phyloP scores from a whole-genome alignment of 805 yeast species.

The Ogataea polymorpha region DNA sequence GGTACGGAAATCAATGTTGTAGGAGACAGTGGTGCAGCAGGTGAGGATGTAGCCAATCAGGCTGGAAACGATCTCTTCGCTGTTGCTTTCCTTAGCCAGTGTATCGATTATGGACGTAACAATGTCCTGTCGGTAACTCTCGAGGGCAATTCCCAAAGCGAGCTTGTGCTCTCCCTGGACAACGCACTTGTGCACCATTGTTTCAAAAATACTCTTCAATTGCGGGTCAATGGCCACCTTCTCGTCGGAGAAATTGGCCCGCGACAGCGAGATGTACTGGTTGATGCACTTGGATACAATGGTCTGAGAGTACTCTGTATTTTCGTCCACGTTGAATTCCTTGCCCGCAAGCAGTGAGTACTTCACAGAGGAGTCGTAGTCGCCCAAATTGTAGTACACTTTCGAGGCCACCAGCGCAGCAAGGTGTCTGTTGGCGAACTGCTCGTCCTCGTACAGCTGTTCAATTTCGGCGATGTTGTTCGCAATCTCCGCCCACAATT shows the following conservation, averaged over 20 bases:
- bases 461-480: slow-evolving; percentile 85
- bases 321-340: slow-evolving; percentile 69
- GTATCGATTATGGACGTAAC: slow-evolving; percentile 55
- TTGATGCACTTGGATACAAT: slow-evolving; percentile 91
- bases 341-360: slow-evolving; percentile 84
- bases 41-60: slow-evolving; percentile 73
- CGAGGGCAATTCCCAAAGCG: slow-evolving; percentile 89
- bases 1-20: slow-evolving; percentile 63
- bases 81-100: slow-evolving; percentile 32
- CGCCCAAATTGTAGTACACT: slow-evolving; percentile 88
- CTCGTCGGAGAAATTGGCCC: slow-evolving; percentile 38
- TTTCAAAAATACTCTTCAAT: slow-evolving; percentile 70
- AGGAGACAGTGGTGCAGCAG: slow-evolving; percentile 65
- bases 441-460: slow-evolving; percentile 81
- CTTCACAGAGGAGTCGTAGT: slow-evolving; percentile 84
- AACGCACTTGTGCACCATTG: slow-evolving; percentile 81
- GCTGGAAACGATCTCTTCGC: slow-evolving; percentile 51
- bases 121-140: slow-evolving; percentile 81
- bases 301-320: slow-evolving; percentile 87
- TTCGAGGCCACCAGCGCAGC: slow-evolving; percentile 94
- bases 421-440: slow-evolving; percentile 63
- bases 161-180: slow-evolving; percentile 66
- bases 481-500: slow-evolving; percentile 96
- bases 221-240: slow-evolving; percentile 50
- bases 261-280: slow-evolving; percentile 67